phyloP scores from a whole-genome alignment of 345 rosid genomes.

The Atalantia buxifolia region DNA sequence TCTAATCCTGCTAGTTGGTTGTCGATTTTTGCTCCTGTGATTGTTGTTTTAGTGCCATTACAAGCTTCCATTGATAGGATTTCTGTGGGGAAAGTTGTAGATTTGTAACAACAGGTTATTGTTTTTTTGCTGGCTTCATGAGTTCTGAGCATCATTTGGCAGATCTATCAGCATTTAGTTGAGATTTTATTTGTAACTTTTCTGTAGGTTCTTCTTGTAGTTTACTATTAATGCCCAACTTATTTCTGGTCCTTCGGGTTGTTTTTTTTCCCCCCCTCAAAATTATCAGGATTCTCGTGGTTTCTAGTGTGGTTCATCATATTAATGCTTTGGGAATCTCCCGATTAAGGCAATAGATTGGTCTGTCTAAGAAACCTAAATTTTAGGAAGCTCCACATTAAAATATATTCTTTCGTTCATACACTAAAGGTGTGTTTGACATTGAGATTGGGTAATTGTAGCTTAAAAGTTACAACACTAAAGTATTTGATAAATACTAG shows the following conservation, averaged over 20 bases:
- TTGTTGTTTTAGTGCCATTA: background rate
- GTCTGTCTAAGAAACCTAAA: too few relatives aligned
- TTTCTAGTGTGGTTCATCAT: background rate
- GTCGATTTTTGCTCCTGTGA: background rate
- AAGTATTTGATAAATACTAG: too few relatives aligned
- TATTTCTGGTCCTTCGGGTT: background rate
- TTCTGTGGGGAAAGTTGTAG: background rate
- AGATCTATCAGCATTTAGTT: background rate
- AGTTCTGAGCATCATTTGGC: background rate
- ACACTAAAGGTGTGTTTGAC: too few relatives aligned
- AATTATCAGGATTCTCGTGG: background rate
- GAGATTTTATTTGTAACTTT: too few relatives aligned
- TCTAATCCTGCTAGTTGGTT: background rate
- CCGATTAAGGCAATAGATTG: background rate
- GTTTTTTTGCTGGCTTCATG: background rate
- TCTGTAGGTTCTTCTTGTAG: background rate
- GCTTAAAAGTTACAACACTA: too few relatives aligned
- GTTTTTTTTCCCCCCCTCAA: too few relatives aligned
- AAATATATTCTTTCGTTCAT: background rate
- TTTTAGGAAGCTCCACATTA: too few relatives aligned
- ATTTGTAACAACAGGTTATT: background rate
- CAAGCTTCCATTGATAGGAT: background rate
- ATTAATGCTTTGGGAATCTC: too few relatives aligned
- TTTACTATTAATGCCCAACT: background rate
- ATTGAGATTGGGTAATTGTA: too few relatives aligned